These are phyloP conservation scores for Floccularia luteovirens DNA, from an alignment of 768 basidiomycete species.

Conservation along the genomic window DNA sequence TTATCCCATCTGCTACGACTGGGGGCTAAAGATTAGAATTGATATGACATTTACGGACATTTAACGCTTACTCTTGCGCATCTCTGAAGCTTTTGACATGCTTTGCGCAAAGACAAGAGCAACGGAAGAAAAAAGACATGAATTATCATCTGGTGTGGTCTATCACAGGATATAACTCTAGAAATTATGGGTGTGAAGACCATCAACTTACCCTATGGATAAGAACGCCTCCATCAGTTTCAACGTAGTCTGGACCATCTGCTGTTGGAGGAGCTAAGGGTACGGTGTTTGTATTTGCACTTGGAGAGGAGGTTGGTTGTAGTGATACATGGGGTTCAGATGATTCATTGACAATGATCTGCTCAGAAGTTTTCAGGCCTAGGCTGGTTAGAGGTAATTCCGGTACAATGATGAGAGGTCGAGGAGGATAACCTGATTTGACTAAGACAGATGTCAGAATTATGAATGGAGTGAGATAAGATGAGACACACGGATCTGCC, in stretches of 20 bases:
- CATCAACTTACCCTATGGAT: constrained; percentile 57
- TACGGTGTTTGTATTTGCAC: constrained; percentile 4
- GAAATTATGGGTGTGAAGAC: background rate
- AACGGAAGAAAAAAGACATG: constrained; percentile 86
- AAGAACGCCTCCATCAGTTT: constrained; percentile 55
- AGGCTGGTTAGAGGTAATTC: constrained; percentile 72
- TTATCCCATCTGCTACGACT: constrained; percentile 86
- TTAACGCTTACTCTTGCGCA: constrained; percentile 61
- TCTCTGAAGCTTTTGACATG: constrained; percentile 53
- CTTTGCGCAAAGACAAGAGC: constrained; percentile 83
- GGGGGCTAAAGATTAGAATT: constrained; percentile 1
- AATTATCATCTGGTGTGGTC: constrained; percentile 97
- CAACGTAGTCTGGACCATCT: constrained; percentile 48
- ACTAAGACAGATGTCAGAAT: constrained; percentile 31
- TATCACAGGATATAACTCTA: constrained; percentile 14
- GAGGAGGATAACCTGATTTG: constrained; percentile 83
- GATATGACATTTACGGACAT: background rate
- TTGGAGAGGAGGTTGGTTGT: constrained; percentile 4
- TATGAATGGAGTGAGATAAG: constrained; percentile 3
- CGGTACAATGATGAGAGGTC: constrained; percentile 59
- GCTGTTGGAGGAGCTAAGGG: constrained; percentile 2
- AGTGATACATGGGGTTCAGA: constrained; percentile 8
- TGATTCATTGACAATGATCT: constrained; percentile 67
- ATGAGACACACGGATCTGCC: constrained; percentile 64
- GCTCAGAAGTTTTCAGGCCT: constrained; percentile 73